Conservation (phyloP, 2,329 filamentous ascomycete genomes). For the Calonectria naviculata region DNA sequence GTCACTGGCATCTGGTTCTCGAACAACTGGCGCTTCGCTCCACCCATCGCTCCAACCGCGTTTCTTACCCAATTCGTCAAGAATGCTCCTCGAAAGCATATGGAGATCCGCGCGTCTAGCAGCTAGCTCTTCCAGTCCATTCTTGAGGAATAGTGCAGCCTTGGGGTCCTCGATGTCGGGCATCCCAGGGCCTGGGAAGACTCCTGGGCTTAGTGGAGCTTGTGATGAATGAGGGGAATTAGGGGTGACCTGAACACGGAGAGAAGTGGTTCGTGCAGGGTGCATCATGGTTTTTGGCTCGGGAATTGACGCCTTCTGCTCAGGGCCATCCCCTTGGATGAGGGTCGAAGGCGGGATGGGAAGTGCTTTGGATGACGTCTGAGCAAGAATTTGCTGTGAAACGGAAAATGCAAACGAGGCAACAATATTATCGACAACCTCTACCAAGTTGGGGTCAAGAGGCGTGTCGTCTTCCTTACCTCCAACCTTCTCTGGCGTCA, state of each 20-base stretch:
- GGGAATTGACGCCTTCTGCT: constrained; percentile 71
- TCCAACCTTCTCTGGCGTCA: constrained; percentile 51
- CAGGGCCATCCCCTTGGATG: constrained; percentile 57
- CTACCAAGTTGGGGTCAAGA: constrained; percentile 52
- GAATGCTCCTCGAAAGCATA: constrained; percentile 80
- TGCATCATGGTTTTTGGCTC: constrained; percentile 79
- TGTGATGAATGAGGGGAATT: constrained; percentile 51
- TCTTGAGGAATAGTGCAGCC: constrained; percentile 64
- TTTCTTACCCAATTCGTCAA: constrained; percentile 79
- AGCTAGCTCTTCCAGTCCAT: constrained; percentile 83
- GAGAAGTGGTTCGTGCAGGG: constrained; percentile 72
- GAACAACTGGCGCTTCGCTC: constrained; percentile 67
- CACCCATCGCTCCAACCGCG: constrained; percentile 83
- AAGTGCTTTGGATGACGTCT: constrained; percentile 76
- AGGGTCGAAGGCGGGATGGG: constrained; percentile 73
- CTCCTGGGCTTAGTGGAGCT: constrained; percentile 60
- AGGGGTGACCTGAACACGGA: constrained; percentile 55
- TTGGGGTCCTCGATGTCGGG: constrained; percentile 54
- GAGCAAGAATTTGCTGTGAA: constrained; percentile 79
- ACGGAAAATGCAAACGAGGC: constrained; percentile 83
- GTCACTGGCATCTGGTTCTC: constrained; percentile 55
- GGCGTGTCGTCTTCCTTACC: constrained; percentile 48
- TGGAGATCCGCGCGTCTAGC: constrained; percentile 86
- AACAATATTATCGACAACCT: constrained; percentile 78
- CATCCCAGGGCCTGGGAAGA: constrained; percentile 62